A percentile compares a stretch with the other conserved stretches of the same genome.
phyloP scores from a whole-genome alignment of 192 early-diverging fungal genomes.

The Gryganskiella cystojenkinii region DNA sequence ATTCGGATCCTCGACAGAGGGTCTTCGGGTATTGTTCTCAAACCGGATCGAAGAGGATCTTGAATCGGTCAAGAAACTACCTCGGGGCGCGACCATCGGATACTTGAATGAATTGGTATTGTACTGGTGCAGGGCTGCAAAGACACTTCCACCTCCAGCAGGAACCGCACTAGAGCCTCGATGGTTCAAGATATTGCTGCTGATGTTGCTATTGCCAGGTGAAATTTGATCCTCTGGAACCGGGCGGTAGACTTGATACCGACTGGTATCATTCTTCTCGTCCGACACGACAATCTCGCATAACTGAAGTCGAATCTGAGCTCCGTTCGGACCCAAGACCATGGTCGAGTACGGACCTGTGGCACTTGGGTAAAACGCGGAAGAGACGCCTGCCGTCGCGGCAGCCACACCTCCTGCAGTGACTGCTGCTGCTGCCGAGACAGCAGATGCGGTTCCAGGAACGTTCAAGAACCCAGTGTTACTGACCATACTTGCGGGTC shows the following conservation, averaged over 20 bases:
- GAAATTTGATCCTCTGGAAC: not conserved
- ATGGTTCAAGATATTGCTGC: not conserved
- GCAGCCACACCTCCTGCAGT: slow-evolving; percentile 1
- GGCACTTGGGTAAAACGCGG: slow-evolving; percentile 27
- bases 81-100: slow-evolving; percentile 16
- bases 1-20: not conserved
- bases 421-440: not conserved
- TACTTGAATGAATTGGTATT: not conserved
- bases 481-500: slow-evolving; percentile 25
- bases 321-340: slow-evolving; percentile 36
- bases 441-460: slow-evolving; percentile 3
- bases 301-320: slow-evolving; percentile 31
- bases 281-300: slow-evolving; percentile 50
- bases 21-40: not conserved
- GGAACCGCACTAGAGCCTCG: not conserved
- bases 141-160: slow-evolving; percentile 3
- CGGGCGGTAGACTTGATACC: slow-evolving; percentile 47
- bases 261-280: slow-evolving; percentile 41
- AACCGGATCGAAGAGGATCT: slow-evolving; percentile 34
- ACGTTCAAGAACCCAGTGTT: slow-evolving; percentile 12
- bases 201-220: not conserved
- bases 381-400: not conserved
- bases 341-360: slow-evolving; percentile 35
- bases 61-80: slow-evolving; percentile 17
- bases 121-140: too few relatives aligned